These are phyloP conservation scores for Aureobasidium leucospermi DNA, from an alignment of 2,329 filamentous ascomycete species.

Conservation along the genomic window DNA sequence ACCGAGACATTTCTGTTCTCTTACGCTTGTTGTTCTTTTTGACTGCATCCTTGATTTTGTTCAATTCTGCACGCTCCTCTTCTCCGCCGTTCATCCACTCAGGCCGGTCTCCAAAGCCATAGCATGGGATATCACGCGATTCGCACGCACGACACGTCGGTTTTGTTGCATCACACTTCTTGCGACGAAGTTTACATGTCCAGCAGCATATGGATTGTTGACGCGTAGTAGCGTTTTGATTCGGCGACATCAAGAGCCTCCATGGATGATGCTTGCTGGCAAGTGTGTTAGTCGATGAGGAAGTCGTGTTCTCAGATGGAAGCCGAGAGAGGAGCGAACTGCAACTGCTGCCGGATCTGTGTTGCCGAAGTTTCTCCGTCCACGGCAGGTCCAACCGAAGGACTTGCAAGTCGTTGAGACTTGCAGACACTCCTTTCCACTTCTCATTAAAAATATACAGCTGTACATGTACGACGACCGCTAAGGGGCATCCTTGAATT, in stretches of 20 bases:
- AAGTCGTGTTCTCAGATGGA: too few relatives aligned
- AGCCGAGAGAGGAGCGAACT: too few relatives aligned
- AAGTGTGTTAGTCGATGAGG: too few relatives aligned
- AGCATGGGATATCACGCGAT: constrained; percentile 7
- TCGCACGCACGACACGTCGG: constrained; percentile 1
- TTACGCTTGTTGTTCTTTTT: constrained; percentile 6
- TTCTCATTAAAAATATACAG: neutral
- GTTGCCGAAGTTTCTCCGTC: neutral
- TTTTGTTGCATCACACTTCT: constrained; percentile 10
- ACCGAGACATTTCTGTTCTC: neutral
- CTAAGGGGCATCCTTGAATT: neutral
- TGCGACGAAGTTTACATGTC: constrained; percentile 14
- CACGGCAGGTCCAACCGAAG: neutral
- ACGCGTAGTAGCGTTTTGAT: neutral
- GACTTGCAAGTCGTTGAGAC: neutral
- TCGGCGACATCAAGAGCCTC: neutral
- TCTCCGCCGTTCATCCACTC: constrained; percentile 8
- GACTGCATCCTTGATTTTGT: constrained; percentile 1
- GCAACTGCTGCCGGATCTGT: neutral
- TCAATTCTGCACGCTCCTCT: neutral
- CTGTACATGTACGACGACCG: too few relatives aligned
- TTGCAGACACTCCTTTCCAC: too few relatives aligned
- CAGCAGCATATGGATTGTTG: constrained; percentile 3
- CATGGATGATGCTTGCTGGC: neutral
- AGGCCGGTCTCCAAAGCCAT: constrained; percentile 9